Evolutionary conservation across 495 filamentous ascomycete genomes (phyloP).

Genomic region (Xylaria longipes): DNA sequence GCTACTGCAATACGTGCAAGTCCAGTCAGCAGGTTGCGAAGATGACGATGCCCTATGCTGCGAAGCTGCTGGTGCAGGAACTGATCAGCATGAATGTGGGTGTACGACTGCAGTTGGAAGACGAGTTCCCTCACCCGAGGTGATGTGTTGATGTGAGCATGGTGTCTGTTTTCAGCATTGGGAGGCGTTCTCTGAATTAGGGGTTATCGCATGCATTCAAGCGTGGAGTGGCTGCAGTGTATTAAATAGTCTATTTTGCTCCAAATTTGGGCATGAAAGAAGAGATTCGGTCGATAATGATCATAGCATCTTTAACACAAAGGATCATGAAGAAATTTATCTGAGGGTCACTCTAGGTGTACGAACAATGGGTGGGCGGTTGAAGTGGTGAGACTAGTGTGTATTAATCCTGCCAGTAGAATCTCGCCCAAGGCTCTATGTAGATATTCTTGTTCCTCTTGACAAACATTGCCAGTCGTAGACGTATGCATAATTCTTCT

Average conservation of each 20-base stretch:
- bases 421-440: background rate
- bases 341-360: too few relatives aligned
- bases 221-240: conserved; percentile 18
- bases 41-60: conserved; percentile 98
- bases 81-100: conserved; percentile 97
- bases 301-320: background rate
- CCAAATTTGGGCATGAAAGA: background rate
- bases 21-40: conserved; percentile 78
- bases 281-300: background rate
- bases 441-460: background rate
- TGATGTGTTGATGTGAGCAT: conserved; percentile 27
- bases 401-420: background rate
- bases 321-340: background rate
- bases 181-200: conserved; percentile 32
- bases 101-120: conserved; percentile 81
- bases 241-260: background rate
- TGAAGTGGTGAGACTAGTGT: background rate
- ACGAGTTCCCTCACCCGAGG: conserved; percentile 77
- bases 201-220: conserved; percentile 25
- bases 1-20: conserved; percentile 91
- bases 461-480: background rate
- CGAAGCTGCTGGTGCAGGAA: conserved; percentile 96
- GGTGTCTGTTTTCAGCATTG: conserved; percentile 30
- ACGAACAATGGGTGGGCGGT: too few relatives aligned
- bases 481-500: background rate